phyloP scores from a whole-genome alignment of 495 filamentous ascomycete genomes.

The Xylaria scruposa region DNA sequence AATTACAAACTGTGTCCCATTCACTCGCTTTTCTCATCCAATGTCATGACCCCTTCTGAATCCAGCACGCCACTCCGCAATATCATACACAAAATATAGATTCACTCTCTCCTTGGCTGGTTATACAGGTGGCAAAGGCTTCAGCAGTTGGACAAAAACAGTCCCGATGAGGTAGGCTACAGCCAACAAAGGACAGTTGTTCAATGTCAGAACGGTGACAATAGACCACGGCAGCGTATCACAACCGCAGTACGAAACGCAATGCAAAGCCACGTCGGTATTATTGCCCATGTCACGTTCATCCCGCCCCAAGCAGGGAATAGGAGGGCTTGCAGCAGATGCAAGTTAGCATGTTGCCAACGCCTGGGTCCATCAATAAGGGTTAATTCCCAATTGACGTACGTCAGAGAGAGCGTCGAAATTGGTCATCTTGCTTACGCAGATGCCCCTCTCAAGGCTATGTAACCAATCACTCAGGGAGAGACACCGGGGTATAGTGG shows the following conservation, averaged over 20 bases:
- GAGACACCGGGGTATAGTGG: background rate
- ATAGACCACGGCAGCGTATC: background rate
- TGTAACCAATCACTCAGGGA: background rate
- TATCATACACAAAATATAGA: background rate
- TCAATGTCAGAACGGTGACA: background rate
- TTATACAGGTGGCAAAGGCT: slow-evolving; percentile 7
- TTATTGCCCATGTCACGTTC: background rate
- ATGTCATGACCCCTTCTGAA: background rate
- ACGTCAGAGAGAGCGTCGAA: background rate
- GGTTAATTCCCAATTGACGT: background rate
- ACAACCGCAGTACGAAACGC: background rate
- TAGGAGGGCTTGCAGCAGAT: background rate
- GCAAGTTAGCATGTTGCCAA: background rate
- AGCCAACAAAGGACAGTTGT: background rate
- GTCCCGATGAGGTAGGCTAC: background rate
- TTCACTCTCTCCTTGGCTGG: background rate
- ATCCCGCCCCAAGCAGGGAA: background rate
- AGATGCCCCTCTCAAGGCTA: background rate
- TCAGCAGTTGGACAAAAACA: background rate
- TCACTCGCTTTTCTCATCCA: background rate
- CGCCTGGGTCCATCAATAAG: background rate
- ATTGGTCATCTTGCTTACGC: background rate
- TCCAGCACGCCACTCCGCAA: background rate
- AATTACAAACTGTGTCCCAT: background rate
- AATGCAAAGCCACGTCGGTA: slow-evolving; percentile 13